Evolutionary conservation across 306 rosid species (phyloP).

Genomic region (Quercus berberidifolia): DNA sequence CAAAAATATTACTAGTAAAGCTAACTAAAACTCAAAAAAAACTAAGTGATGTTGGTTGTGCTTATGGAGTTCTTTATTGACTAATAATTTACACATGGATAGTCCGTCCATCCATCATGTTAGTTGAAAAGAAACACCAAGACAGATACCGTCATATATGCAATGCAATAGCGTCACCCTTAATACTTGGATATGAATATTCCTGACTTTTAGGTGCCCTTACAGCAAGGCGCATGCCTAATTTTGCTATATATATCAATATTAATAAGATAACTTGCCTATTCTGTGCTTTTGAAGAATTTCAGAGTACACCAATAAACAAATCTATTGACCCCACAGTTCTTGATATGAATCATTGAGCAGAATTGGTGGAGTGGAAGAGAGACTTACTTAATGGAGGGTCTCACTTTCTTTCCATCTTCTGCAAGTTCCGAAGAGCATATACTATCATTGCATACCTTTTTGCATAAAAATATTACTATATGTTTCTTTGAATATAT

Average conservation of each 20-base stretch:
- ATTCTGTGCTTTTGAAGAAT: background rate
- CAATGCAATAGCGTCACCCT: no score
- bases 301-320: background rate
- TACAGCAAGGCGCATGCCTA: background rate
- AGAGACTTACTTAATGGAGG: background rate
- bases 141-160: background rate
- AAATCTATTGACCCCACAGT: background rate
- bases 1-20: accelerated
- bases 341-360: background rate
- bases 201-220: background rate
- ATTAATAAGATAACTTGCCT: background rate
- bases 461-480: background rate
- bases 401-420: background rate
- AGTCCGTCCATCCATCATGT: background rate
- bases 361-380: background rate
- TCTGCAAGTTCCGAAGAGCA: background rate
- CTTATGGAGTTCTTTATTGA: background rate
- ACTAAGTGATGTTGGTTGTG: background rate
- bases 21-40: no score
- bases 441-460: background rate
- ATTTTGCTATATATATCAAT: background rate
- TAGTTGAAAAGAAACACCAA: background rate
- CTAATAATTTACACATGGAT: background rate
- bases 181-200: background rate
- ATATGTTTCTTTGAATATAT: background rate